Percentiles rank a stretch among this genome's conserved stretches.
Conservation (phyloP, 1,284 basidiomycete genomes). For the Afroboletus lepidellus region DNA sequence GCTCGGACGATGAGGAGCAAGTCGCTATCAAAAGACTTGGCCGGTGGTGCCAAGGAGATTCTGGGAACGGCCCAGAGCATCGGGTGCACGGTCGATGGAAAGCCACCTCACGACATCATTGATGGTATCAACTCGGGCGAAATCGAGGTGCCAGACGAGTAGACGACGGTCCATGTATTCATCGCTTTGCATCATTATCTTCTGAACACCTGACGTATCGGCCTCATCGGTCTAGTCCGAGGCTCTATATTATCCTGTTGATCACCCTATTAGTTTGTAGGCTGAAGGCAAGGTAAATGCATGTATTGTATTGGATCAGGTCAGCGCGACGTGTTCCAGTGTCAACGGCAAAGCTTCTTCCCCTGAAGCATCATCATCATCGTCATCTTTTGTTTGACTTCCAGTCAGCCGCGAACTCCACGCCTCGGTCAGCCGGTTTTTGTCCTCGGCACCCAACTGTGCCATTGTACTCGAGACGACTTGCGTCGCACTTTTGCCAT, state of each 20-base stretch:
- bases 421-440: slow-evolving; percentile 27
- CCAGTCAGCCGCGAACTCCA: slow-evolving; percentile 32
- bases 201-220: background rate
- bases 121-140: slow-evolving; percentile 96
- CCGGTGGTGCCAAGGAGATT: slow-evolving; percentile 93
- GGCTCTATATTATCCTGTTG: background rate
- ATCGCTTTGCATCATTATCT: slow-evolving; percentile 16
- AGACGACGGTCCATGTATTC: slow-evolving; percentile 40
- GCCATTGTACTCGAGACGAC: slow-evolving; percentile 34
- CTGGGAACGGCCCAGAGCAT: slow-evolving; percentile 91
- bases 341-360: slow-evolving; percentile 16
- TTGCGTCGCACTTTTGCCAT: slow-evolving; percentile 37
- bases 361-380: slow-evolving; percentile 19
- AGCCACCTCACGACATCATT: slow-evolving; percentile 93
- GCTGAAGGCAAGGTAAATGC: background rate
- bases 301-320: background rate
- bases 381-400: slow-evolving; percentile 23
- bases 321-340: slow-evolving; percentile 9
- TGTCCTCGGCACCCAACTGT: slow-evolving; percentile 22
- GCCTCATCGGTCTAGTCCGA: background rate
- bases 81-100: slow-evolving; percentile 96
- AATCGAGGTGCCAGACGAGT: slow-evolving; percentile 93
- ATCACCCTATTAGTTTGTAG: no score
- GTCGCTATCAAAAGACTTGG: slow-evolving; percentile 90
- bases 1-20: slow-evolving; percentile 96